Percentiles rank a stretch among this genome's conserved stretches.
Conservation (phyloP, 2,329 filamentous ascomycete species). For the Exophiala phaeomuriformis region DNA sequence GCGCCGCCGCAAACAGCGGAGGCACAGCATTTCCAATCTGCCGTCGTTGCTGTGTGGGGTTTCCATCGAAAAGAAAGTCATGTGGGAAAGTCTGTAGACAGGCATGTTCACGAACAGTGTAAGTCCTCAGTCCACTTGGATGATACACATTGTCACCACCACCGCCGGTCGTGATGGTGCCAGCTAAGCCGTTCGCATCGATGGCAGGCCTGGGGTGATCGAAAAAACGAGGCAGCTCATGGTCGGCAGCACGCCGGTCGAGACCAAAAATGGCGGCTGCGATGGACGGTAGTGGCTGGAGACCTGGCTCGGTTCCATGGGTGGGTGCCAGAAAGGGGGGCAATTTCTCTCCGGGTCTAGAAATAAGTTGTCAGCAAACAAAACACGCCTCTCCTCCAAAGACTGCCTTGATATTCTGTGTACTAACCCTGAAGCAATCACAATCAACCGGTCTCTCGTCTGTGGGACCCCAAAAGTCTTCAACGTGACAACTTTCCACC, state of each 20-base stretch:
- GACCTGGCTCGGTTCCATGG: constrained; percentile 39
- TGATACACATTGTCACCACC: constrained; percentile 54
- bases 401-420: background rate
- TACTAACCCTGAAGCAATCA: constrained; percentile 49
- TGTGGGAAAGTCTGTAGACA: constrained; percentile 62
- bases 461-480: constrained; percentile 47
- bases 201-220: constrained; percentile 41
- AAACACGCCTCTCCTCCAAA: too few species aligned
- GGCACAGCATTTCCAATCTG: constrained; percentile 80
- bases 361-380: constrained; percentile 29
- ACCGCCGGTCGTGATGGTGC: constrained; percentile 54
- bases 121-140: constrained; percentile 54
- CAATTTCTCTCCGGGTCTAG: constrained; percentile 59
- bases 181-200: constrained; percentile 44
- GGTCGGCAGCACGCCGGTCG: constrained; percentile 22
- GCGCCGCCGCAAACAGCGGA: constrained; percentile 40
- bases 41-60: constrained; percentile 38
- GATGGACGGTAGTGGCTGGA: constrained; percentile 38
- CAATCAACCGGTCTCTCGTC: constrained; percentile 42
- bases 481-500: constrained; percentile 56
- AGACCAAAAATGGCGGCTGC: constrained; percentile 37
- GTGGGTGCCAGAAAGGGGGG: constrained; percentile 59
- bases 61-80: constrained; percentile 50
- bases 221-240: constrained; percentile 26
- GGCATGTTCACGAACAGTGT: constrained; percentile 62